Evolutionary conservation across 805 yeast genomes (phyloP).

Genomic region (Nematodospora valgi): DNA sequence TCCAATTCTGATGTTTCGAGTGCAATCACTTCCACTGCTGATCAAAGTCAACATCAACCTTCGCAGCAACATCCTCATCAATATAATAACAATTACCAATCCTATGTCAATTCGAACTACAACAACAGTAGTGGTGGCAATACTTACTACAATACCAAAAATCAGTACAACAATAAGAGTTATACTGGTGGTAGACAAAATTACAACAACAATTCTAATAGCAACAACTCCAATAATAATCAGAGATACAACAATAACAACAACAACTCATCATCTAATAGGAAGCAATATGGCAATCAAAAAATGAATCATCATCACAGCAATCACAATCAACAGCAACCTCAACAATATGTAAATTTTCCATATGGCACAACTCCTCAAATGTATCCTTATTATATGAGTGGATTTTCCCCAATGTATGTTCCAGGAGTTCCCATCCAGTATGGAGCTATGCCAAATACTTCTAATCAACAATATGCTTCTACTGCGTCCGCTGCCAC

Average conservation of each 20-base stretch:
- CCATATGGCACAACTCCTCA: constrained; percentile 7
- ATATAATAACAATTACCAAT: constrained; percentile 6
- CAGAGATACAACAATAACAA: constrained; percentile 7
- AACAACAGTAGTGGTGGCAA: constrained; percentile 1
- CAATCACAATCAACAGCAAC: constrained; percentile 10
- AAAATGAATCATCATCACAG: constrained; percentile 16
- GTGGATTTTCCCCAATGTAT: constrained; percentile 21
- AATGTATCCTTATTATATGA: constrained; percentile 15
- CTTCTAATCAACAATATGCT: constrained; percentile 9
- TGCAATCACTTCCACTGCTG: constrained; percentile 4
- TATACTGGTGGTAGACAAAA: constrained; percentile 7
- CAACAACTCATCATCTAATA: constrained; percentile 8
- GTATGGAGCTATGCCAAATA: constrained; percentile 15
- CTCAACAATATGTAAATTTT: constrained; percentile 8
- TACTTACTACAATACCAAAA: constrained; percentile 6
- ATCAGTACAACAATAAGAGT: constrained; percentile 2
- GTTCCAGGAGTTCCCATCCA: constrained; percentile 23
- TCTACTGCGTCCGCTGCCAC: constrained; percentile 9
- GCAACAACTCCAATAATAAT: constrained; percentile 5
- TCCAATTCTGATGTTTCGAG: constrained; percentile 1
- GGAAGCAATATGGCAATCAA: constrained; percentile 12
- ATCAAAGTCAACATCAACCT: constrained; percentile 5
- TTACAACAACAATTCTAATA: constrained; percentile 5
- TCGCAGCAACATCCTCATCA: constrained; percentile 5
- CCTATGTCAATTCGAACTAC: constrained; percentile 5